phyloP scores from a whole-genome alignment of 345 rosid genomes.

The Citrus sinensis region DNA sequence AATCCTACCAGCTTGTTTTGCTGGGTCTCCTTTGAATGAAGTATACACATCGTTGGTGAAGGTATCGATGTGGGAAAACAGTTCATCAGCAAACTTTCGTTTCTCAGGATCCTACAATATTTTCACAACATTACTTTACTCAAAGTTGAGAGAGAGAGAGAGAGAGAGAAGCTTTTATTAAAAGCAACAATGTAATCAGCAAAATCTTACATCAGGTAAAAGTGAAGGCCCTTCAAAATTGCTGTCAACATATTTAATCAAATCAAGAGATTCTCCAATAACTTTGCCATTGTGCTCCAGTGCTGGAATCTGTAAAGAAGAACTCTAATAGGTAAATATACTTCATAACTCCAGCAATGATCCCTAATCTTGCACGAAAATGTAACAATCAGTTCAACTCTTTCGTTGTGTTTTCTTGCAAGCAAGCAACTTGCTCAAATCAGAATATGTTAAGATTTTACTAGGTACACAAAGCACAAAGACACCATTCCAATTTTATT shows the following conservation, averaged over 20 bases:
- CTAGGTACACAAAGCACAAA: too few relatives aligned
- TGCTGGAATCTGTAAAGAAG: conserved; percentile 62
- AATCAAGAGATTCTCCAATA: conserved; percentile 82
- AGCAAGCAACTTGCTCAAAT: too few relatives aligned
- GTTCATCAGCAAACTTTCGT: conserved; percentile 56
- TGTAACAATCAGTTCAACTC: background rate
- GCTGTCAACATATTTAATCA: conserved; percentile 71
- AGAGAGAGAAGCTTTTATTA: too few relatives aligned
- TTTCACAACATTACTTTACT: conserved; percentile 8
- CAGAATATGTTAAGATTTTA: too few relatives aligned
- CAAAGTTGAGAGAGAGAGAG: background rate
- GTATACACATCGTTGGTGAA: conserved; percentile 33
- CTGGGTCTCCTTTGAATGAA: conserved; percentile 64
- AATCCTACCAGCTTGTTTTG: conserved; percentile 52
- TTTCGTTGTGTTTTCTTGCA: background rate
- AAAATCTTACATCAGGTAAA: conserved; percentile 48
- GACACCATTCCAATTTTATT: too few relatives aligned
- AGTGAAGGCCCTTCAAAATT: conserved; percentile 87
- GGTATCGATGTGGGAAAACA: conserved; percentile 55
- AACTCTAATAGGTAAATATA: background rate
- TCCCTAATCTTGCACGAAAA: background rate
- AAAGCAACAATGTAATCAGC: background rate
- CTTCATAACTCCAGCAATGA: background rate
- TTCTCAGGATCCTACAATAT: conserved; percentile 63
- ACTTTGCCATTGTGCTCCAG: conserved; percentile 89